These are phyloP conservation scores for Kurtzmaniella quercitrusa DNA, from an alignment of 1,139 yeast species.

Conservation along the genomic window DNA sequence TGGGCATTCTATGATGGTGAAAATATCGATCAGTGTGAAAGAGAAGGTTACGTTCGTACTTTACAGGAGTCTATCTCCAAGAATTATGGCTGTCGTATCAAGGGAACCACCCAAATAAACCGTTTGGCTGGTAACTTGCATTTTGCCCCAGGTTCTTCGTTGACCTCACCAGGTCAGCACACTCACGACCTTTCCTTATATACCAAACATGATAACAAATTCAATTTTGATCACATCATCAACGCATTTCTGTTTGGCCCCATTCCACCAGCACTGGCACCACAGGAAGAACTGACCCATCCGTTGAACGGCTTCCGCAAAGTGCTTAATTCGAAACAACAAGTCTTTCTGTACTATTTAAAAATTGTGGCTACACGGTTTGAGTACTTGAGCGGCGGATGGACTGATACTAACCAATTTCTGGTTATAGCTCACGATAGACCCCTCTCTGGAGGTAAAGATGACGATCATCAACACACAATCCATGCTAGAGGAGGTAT, in stretches of 20 bases:
- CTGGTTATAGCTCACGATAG: conserved; percentile 89
- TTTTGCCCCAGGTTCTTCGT: conserved; percentile 88
- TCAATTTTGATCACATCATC: conserved; percentile 69
- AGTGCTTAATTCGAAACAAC: conserved; percentile 48
- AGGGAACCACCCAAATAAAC: conserved; percentile 75
- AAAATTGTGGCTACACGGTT: conserved; percentile 90
- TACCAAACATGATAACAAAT: conserved; percentile 47
- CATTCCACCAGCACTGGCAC: conserved; percentile 36
- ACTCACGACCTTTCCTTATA: conserved; percentile 81
- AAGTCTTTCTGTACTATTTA: conserved; percentile 70
- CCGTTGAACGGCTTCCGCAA: conserved; percentile 65
- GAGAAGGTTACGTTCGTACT: conserved; percentile 71
- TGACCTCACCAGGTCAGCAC: conserved; percentile 55
- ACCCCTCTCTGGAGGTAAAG: conserved; percentile 81
- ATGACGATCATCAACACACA: conserved; percentile 86
- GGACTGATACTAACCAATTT: conserved; percentile 85
- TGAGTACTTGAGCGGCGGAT: conserved; percentile 51
- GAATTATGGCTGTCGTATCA: conserved; percentile 81
- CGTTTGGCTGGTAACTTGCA: conserved; percentile 89
- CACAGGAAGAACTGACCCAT: conserved; percentile 44
- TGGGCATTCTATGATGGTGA: conserved; percentile 94
- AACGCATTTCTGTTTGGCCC: conserved; percentile 84
- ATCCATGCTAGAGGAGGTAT: conserved; percentile 82
- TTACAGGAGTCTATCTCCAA: conserved; percentile 51
- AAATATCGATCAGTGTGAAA: conserved; percentile 84